These are phyloP conservation scores for Backusella liffmaniae DNA, from an alignment of 192 early-diverging fungal genomes.

Conservation along the genomic window DNA sequence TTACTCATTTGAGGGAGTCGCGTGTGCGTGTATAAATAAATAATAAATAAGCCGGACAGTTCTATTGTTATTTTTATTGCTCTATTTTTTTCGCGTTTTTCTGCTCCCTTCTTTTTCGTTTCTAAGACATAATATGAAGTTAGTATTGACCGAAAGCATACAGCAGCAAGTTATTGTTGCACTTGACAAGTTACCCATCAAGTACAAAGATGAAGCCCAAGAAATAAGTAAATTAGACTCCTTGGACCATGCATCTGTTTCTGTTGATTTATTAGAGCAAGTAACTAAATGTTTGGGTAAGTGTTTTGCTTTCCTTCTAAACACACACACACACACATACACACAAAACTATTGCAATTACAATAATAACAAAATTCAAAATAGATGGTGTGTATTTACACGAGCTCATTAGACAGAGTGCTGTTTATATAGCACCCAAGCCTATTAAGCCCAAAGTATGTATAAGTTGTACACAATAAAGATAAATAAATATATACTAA, in stretches of 20 bases:
- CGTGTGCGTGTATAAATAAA: neutral
- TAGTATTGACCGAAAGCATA: slow-evolving; percentile 8
- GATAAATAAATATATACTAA: neutral
- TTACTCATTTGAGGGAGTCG: neutral
- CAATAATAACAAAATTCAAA: neutral
- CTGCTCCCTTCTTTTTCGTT: neutral
- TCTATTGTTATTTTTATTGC: neutral
- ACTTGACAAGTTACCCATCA: neutral
- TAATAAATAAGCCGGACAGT: no score
- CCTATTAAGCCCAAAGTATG: slow-evolving; percentile 10
- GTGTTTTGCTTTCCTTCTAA: neutral
- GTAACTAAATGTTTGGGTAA: neutral
- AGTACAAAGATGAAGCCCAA: slow-evolving; percentile 10
- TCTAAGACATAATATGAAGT: neutral
- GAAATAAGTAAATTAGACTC: neutral
- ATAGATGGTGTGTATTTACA: slow-evolving; percentile 16
- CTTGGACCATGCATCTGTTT: neutral
- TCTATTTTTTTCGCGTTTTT: neutral
- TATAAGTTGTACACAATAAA: neutral
- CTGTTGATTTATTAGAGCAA: slow-evolving; percentile 2
- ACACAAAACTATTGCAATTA: neutral
- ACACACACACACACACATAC: neutral
- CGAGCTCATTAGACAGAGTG: slow-evolving; percentile 15
- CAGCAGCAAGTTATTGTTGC: neutral
- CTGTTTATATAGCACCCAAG: slow-evolving; percentile 19